phyloP scores from a whole-genome alignment of 306 rosid genomes.

The Ceratonia siliqua region DNA sequence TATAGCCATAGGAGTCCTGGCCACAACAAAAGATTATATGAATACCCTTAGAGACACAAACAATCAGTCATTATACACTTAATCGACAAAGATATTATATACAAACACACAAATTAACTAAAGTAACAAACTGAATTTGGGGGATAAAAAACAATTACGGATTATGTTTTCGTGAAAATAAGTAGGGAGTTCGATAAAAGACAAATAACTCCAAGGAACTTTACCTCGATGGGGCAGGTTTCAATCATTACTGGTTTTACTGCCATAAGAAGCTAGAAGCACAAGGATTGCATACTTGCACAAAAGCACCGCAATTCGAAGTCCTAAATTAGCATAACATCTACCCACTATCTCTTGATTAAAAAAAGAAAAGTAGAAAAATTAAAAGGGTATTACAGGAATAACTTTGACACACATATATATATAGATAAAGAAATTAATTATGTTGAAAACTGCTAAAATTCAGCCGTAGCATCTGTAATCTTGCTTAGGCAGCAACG shows the following conservation, averaged over 20 bases:
- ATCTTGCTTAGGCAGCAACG: neutral
- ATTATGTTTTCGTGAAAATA: neutral
- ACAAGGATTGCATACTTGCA: neutral
- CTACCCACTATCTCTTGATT: no score
- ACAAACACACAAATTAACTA: neutral
- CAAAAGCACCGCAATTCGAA: neutral
- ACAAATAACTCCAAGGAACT: neutral
- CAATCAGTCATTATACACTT: neutral
- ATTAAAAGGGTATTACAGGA: no score
- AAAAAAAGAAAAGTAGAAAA: no score
- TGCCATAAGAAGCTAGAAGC: neutral
- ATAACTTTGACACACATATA: no score
- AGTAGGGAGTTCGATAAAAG: neutral
- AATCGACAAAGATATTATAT: neutral
- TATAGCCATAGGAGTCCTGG: constrained; percentile 70
- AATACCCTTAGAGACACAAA: constrained; percentile 22
- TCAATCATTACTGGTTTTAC: neutral
- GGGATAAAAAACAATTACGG: neutral
- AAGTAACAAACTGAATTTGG: neutral
- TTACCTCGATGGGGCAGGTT: neutral
- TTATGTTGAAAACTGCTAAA: neutral
- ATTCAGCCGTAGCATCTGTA: constrained; percentile 1
- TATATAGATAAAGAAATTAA: neutral
- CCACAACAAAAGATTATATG: constrained; percentile 1
- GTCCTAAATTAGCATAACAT: neutral